These are phyloP conservation scores for Parasitella parasitica DNA, from an alignment of 371 early-diverging fungal genomes.

Conservation along the genomic window DNA sequence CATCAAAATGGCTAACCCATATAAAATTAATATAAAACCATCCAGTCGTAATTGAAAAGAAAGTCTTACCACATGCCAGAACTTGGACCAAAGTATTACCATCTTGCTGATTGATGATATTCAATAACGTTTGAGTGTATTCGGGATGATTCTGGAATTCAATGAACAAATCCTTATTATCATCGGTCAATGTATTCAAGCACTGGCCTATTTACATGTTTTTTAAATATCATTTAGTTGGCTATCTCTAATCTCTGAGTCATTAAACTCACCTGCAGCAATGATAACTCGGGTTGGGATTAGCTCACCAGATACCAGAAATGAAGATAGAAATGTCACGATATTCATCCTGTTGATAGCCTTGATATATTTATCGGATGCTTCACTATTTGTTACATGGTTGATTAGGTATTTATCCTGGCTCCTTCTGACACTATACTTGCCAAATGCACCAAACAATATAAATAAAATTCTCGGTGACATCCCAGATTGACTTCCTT, in stretches of 20 bases:
- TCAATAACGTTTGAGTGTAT: constrained; percentile 52
- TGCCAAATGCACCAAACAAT: constrained; percentile 66
- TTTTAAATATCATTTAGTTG: background rate
- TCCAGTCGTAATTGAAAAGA: too few species aligned
- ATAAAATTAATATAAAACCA: background rate
- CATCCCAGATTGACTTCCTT: constrained; percentile 67
- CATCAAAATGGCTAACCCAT: constrained; percentile 35
- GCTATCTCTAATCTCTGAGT: background rate
- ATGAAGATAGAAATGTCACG: constrained; percentile 68
- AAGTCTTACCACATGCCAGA: constrained; percentile 53
- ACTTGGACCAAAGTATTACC: constrained; percentile 53
- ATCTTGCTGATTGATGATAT: constrained; percentile 42
- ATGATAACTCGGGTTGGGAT: constrained; percentile 63
- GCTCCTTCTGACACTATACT: background rate
- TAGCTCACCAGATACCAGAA: constrained; percentile 58
- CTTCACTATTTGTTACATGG: constrained; percentile 49
- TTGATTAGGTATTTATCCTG: background rate
- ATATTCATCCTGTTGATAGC: constrained; percentile 67
- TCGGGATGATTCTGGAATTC: constrained; percentile 63
- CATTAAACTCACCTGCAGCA: constrained; percentile 51
- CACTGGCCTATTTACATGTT: constrained; percentile 64
- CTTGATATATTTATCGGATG: constrained; percentile 65
- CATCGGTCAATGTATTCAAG: constrained; percentile 81
- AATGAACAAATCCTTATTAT: constrained; percentile 65
- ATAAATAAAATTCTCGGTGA: constrained; percentile 73